Evolutionary conservation across 768 basidiomycete genomes (phyloP), one percentile per base, ranked within the genome.

Genomic region (Lepiota brunneoincarnata): DNA sequence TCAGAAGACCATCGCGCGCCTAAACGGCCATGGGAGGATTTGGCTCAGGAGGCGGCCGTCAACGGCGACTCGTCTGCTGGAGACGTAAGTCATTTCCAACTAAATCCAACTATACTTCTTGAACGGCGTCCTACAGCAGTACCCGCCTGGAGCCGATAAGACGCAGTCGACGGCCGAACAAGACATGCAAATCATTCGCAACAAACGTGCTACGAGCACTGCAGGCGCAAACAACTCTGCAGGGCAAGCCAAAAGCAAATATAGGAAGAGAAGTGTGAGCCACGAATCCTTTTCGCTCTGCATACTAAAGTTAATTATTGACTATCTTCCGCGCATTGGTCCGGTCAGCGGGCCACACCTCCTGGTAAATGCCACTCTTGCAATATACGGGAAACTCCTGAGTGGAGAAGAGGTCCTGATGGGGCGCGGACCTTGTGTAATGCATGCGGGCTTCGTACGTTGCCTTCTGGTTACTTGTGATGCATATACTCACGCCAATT

Each of bases 341-440:
- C 64, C 64, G 64, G 61, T 48, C 71, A 92, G 90, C 83, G 90
- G 60, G 88, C 90, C 40, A 89, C 86, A 35, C 90, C 90, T 15
- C 90, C 90, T 4, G 89, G 89, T 9, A 90, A 91, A 64, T 92
- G 90, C 62, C 88, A 91, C 69, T 91, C 90, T 28, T 92, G 90
- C 66, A 89, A 90, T 70, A 91, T 91, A 52, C 77, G 86, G 55
- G 90, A 92, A 65, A 92, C 90, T 3, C 90, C 90, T n/a, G 90
- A 92, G 67, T 92, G 90, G 90, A 71, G 90, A 49, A 80, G 89
- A 21, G 90, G 90, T 14, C 90, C 90, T 2, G 90, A 91, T 63
- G 90, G 90, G 3, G 89, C 90, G 21, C 73, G 90, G 63, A 92
- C 90, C 6, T 65, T 92, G 61, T 92, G 90, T 64, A 92, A 91